These are phyloP conservation scores for Eucalyptus regnans DNA, from an alignment of 345 rosid species.

Conservation along the genomic window DNA sequence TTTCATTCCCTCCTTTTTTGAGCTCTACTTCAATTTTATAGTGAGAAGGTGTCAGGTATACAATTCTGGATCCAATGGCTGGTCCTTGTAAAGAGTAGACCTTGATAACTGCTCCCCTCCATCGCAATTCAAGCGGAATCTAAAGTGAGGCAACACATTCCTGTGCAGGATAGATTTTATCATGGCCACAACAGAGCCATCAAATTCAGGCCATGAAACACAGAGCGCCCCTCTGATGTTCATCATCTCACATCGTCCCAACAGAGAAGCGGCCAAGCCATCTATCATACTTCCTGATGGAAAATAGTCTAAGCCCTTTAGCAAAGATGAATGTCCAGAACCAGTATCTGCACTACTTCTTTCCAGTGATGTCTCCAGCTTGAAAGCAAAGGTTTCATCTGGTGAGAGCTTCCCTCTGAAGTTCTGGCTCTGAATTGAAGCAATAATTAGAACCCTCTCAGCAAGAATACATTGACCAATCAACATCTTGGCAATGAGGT, in stretches of 20 bases:
- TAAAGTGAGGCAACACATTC: slow-evolving; percentile 33
- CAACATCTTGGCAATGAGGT: slow-evolving; percentile 58
- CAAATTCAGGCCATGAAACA: slow-evolving; percentile 74
- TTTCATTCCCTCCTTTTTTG: not conserved
- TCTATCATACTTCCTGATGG: slow-evolving; percentile 89
- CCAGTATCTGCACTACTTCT: slow-evolving; percentile 15
- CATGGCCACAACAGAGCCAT: slow-evolving; percentile 36
- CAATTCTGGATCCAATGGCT: slow-evolving; percentile 42
- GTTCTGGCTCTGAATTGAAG: slow-evolving; percentile 67
- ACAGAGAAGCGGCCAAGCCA: slow-evolving; percentile 76
- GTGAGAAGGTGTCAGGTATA: slow-evolving; percentile 27
- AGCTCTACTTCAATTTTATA: not conserved
- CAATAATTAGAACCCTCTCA: slow-evolving; percentile 52
- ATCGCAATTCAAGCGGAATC: slow-evolving; percentile 9
- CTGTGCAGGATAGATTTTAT: slow-evolving; percentile 32
- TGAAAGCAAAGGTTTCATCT: slow-evolving; percentile 56
- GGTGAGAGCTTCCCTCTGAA: slow-evolving; percentile 76
- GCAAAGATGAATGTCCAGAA: slow-evolving; percentile 13
- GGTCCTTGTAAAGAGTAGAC: slow-evolving; percentile 19
- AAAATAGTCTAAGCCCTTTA: slow-evolving; percentile 53
- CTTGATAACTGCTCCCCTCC: slow-evolving; percentile 8
- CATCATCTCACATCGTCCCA: slow-evolving; percentile 62
- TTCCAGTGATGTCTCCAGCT: slow-evolving; percentile 72
- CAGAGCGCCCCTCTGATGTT: slow-evolving; percentile 63
- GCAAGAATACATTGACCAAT: slow-evolving; percentile 59